Evolutionary conservation across 2,329 filamentous ascomycete genomes (phyloP).

Genomic region (Hysterium pulicare): DNA sequence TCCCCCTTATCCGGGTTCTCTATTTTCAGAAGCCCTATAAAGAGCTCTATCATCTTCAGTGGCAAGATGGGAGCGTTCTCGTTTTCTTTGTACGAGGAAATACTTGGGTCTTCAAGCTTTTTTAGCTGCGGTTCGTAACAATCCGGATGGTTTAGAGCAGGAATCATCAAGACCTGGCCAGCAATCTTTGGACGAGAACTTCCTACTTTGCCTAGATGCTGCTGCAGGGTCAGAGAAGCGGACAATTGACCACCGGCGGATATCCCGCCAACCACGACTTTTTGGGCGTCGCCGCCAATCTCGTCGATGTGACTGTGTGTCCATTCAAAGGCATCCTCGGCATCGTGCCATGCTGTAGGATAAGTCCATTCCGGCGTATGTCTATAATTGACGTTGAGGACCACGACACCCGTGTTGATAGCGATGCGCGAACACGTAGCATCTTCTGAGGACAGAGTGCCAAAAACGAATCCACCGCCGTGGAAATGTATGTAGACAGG

Average conservation of each 20-base stretch:
- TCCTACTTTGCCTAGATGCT: constrained; percentile 41
- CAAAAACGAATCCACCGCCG: constrained; percentile 57
- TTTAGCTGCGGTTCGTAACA: constrained; percentile 38
- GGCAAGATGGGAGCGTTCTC: constrained; percentile 50
- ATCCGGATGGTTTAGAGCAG: constrained; percentile 35
- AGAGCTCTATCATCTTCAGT: constrained; percentile 34
- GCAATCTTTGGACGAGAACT: constrained; percentile 35
- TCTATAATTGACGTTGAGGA: constrained; percentile 57
- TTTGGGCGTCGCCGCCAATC: constrained; percentile 38
- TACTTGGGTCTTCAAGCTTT: constrained; percentile 32
- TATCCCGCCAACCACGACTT: constrained; percentile 51
- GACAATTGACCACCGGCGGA: constrained; percentile 52
- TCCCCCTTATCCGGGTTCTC: constrained; percentile 23
- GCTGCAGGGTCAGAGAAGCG: constrained; percentile 42
- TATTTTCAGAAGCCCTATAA: constrained; percentile 11
- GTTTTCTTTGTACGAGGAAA: constrained; percentile 43
- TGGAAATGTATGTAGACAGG: constrained; percentile 27
- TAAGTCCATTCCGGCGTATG: constrained; percentile 55
- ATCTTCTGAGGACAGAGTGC: constrained; percentile 53
- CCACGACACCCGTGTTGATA: constrained; percentile 40
- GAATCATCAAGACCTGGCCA: constrained; percentile 45
- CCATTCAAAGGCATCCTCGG: constrained; percentile 56
- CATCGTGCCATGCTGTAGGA: constrained; percentile 53
- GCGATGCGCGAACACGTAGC: constrained; percentile 50
- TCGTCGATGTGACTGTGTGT: constrained; percentile 39